Conservation (phyloP, 305 asterid genomes). For the Fraxinus xanthoxyloides region DNA sequence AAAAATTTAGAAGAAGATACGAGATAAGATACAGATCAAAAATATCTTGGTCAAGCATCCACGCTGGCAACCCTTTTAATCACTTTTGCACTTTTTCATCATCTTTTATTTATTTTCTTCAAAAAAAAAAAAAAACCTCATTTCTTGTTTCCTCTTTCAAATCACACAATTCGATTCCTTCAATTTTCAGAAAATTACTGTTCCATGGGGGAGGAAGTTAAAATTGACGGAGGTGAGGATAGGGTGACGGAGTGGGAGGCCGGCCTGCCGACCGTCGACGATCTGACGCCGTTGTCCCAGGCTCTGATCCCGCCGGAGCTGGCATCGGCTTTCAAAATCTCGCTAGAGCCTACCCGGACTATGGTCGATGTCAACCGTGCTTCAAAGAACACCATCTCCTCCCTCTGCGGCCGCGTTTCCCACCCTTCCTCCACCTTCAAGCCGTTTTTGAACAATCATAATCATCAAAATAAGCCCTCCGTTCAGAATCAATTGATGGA, state of each 20-base stretch:
- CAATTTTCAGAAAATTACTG: neutral
- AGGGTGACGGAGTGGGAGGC: slow-evolving; percentile 65
- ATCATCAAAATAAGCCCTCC: neutral
- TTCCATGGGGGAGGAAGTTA: slow-evolving; percentile 62
- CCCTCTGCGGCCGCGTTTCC: slow-evolving; percentile 39
- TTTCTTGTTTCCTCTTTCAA: neutral
- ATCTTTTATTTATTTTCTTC: neutral
- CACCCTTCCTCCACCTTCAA: slow-evolving; percentile 31
- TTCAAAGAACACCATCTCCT: slow-evolving; percentile 55
- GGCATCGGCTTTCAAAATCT: slow-evolving; percentile 77
- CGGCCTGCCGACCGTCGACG: slow-evolving; percentile 68
- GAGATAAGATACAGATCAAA: slow-evolving; percentile 22
- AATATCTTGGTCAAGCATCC: slow-evolving; percentile 33
- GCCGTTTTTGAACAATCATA: slow-evolving; percentile 24
- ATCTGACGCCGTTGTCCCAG: slow-evolving; percentile 69
- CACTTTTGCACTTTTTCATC: slow-evolving; percentile 34
- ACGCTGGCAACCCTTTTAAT: slow-evolving; percentile 29
- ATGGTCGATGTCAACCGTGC: slow-evolving; percentile 65
- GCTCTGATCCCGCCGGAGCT: slow-evolving; percentile 68
- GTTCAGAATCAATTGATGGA: slow-evolving; percentile 35
- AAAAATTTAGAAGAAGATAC: neutral
- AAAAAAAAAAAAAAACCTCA: neutral
- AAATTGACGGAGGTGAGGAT: slow-evolving; percentile 40
- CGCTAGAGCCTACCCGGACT: slow-evolving; percentile 57
- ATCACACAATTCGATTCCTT: neutral